Conservation (phyloP, 768 basidiomycete species). For the Psilocybe azurescens region DNA sequence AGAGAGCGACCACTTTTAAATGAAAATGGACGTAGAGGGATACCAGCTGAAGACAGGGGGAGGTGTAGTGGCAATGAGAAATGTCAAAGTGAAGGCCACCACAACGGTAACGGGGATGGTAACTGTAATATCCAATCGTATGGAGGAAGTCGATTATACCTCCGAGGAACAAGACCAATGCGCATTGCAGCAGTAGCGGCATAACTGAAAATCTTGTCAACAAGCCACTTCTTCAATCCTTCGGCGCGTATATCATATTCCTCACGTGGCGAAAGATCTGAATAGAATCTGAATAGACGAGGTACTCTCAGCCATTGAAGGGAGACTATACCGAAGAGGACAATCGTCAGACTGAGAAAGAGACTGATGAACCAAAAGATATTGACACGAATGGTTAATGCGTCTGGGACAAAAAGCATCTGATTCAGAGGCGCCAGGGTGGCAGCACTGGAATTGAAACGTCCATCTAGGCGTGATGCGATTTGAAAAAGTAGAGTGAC, state of each 20-base stretch:
- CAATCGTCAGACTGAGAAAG: neutral
- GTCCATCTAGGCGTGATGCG: neutral
- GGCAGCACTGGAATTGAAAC: neutral
- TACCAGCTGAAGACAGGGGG: neutral
- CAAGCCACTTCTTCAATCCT: neutral
- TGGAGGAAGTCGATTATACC: no score
- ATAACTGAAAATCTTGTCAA: neutral
- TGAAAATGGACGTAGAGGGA: neutral
- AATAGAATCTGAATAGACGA: neutral
- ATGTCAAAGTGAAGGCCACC: no score
- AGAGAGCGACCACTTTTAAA: neutral
- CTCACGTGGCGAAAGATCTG: neutral
- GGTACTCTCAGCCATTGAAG: slow-evolving; percentile 4
- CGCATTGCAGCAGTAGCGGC: neutral
- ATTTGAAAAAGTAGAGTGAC: neutral
- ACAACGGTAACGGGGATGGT: no score
- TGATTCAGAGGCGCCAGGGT: no score
- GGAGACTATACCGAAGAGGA: slow-evolving; percentile 1
- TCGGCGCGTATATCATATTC: slow-evolving; percentile 1
- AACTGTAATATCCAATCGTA: no score
- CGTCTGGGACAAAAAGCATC: neutral
- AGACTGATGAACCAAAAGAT: slow-evolving; percentile 5
- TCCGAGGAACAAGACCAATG: no score
- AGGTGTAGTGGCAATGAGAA: no score
- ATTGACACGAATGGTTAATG: neutral